phyloP scores from a whole-genome alignment of 768 basidiomycete genomes.

The Hirschioporus abietinus region DNA sequence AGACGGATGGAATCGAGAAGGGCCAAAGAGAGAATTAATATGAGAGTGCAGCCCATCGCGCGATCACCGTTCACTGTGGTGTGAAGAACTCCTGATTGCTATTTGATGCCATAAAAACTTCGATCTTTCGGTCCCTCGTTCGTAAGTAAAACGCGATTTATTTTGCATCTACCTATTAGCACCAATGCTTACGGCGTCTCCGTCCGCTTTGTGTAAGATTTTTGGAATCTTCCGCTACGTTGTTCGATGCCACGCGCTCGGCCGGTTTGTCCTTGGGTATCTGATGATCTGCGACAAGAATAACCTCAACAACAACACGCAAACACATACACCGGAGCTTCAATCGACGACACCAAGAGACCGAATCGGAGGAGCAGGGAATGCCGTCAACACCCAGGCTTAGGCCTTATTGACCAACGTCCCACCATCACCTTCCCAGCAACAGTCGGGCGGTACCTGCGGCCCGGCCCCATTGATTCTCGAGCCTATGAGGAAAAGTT shows the following conservation, averaged over 20 bases:
- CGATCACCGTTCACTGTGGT: neutral
- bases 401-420: neutral
- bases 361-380: too few species aligned
- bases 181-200: neutral
- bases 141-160: neutral
- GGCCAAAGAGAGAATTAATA: neutral
- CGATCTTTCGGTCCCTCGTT: neutral
- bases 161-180: neutral
- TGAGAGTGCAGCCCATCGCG: neutral
- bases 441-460: neutral
- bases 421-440: neutral
- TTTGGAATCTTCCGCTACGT: neutral
- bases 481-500: conserved; percentile 49
- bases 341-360: neutral
- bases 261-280: neutral
- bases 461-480: neutral
- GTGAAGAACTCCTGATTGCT: too few species aligned
- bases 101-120: neutral
- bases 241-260: neutral
- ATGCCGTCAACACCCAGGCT: neutral
- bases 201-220: neutral
- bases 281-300: neutral
- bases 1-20: neutral
- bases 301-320: neutral
- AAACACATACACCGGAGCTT: neutral